Evolutionary conservation across 2,329 filamentous ascomycete species (phyloP).

Genomic region (Trichoderma sp.): DNA sequence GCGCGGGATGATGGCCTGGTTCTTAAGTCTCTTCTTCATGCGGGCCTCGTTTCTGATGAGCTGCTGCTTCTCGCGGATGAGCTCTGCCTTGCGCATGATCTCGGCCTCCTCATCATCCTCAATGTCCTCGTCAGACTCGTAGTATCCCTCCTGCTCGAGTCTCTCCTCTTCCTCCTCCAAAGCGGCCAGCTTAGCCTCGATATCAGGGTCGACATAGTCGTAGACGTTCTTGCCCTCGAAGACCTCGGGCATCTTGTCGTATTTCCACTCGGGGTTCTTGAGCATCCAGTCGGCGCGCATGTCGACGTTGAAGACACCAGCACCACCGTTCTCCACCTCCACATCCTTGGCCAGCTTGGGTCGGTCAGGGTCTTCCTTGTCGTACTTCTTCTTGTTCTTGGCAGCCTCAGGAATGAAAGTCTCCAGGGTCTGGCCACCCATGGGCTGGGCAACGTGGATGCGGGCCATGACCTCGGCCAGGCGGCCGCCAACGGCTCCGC

Average conservation of each 20-base stretch:
- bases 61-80: slow-evolving; percentile 92
- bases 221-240: slow-evolving; percentile 96
- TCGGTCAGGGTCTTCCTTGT: slow-evolving; percentile 85
- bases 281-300: slow-evolving; percentile 86
- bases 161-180: slow-evolving; percentile 95
- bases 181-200: slow-evolving; percentile 86
- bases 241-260: slow-evolving; percentile 93
- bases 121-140: slow-evolving; percentile 79
- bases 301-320: slow-evolving; percentile 94
- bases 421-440: slow-evolving; percentile 76
- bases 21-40: slow-evolving; percentile 97
- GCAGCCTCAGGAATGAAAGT: slow-evolving; percentile 85
- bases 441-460: slow-evolving; percentile 95
- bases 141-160: slow-evolving; percentile 88
- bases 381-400: slow-evolving; percentile 82
- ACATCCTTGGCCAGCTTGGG: slow-evolving; percentile 79
- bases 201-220: slow-evolving; percentile 96
- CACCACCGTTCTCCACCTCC: slow-evolving; percentile 89
- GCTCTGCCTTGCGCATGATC: slow-evolving; percentile 84
- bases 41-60: slow-evolving; percentile 92
- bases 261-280: slow-evolving; percentile 88
- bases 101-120: slow-evolving; percentile 90
- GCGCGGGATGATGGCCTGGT: slow-evolving; percentile 89
- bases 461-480: slow-evolving; percentile 88
- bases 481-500: slow-evolving; percentile 75